Base-by-base conservation (phyloP, 148 eudicot genomes). In the Persicaria tinctoria region DNA sequence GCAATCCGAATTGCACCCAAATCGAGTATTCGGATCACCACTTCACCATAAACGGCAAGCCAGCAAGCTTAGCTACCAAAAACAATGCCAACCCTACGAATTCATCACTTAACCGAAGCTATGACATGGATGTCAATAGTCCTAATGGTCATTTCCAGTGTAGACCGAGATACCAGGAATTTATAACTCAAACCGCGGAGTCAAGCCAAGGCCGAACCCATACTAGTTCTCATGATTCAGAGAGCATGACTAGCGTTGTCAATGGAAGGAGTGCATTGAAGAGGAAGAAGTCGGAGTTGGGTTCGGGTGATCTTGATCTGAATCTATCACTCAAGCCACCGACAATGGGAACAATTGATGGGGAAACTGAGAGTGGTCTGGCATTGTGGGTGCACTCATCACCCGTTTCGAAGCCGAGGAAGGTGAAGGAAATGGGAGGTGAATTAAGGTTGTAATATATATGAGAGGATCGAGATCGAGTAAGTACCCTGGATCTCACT, bases 281-380 rank as follows among this genome's bases (percentile, higher is more conserved):
- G 50, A 69, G 73, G 73, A 69, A 69, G 73, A 44, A 6, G 18
- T 14, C 50, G 51, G 73, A 46, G 0, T 9, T 18, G 11, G 23
- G 12, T 69, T 47, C 14, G 50, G 11, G 20, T 14, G 73, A 69
- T 69, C 51, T 69, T 69, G 73, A 69, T 69, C 23, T 69, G 44
- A 69, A 45, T 69, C 73, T 69, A 5, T 69, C 50, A 17, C 73
- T 69, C 50, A 69, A 69, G 48, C 73, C 73, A 46, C 73, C 73
- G 20, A 5, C 73, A 45, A 13, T 46, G 48, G 27, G 27, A 45
- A 14, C 14, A 11, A 46, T 6, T 44, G 71, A 62, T 62, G 45
- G 27, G 14, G 44, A 62, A 62, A 62, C 13, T 62, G 68, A 62
- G 44, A 62, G 68, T 9, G 68, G 11, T 8, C 9, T 62, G 68